A percentile compares a stretch with the other conserved stretches of the same genome.
phyloP scores from a whole-genome alignment of 2,329 filamentous ascomycete genomes.

The Calonectria hawksworthii region DNA sequence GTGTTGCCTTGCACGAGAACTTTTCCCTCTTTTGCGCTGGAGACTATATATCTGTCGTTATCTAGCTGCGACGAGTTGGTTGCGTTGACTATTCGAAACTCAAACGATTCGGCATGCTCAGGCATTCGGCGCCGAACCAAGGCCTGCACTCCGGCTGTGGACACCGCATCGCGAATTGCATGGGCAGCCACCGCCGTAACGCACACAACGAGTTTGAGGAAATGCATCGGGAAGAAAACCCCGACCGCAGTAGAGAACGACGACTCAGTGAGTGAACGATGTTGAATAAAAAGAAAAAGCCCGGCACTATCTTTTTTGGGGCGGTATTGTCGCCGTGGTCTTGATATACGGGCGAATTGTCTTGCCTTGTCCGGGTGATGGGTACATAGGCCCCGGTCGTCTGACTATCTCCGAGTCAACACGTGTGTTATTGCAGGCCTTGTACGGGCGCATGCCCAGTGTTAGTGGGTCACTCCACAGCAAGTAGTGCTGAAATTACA shows the following conservation, averaged over 20 bases:
- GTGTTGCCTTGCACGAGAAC: neutral
- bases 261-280: neutral
- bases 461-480: conserved; percentile 1
- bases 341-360: neutral
- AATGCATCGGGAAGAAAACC: neutral
- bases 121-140: neutral
- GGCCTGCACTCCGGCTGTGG: neutral
- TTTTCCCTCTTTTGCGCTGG: neutral
- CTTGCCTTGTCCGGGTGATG: neutral
- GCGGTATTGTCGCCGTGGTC: neutral
- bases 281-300: neutral
- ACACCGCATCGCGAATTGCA: neutral
- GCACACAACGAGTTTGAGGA: neutral
- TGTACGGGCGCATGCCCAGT: neutral
- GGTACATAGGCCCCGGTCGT: neutral
- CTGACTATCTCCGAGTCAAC: neutral
- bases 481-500: neutral
- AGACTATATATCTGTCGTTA: neutral
- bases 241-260: neutral
- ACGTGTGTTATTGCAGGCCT: conserved; percentile 4
- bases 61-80: too few species aligned
- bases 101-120: neutral
- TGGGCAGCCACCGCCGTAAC: neutral
- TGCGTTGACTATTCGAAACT: neutral
- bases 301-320: neutral